Evolutionary conservation across 1,284 basidiomycete genomes (phyloP), one percentile per base, ranked within the genome.

Genomic region (Ceratobasidium sp.): DNA sequence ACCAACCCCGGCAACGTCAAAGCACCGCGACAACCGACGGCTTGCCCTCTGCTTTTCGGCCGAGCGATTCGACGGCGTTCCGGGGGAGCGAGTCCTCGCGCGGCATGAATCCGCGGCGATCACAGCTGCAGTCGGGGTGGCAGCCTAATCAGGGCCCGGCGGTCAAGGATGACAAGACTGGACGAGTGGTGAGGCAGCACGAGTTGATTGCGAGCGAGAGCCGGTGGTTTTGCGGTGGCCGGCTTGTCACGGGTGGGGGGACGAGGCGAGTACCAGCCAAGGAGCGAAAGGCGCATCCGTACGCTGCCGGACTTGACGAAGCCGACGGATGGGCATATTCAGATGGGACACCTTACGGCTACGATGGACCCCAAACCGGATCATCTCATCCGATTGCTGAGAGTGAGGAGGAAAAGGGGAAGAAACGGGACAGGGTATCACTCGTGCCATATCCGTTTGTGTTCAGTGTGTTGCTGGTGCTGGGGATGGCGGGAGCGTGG

Each of bases 401-500:
- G 16, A 27, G 29, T 6, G 41, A 49, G 27, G 34, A 59, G 27
- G 41, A n/a, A 1, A 54, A 59, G 13, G 14, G 54, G 56, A 49
- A 37, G 8, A 71, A 71, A 22, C 54, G 68, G 19, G 27, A 19
- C 31, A 2, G 68, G 46, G 16, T 71, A 19, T 31, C 56, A 27
- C 41, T 71, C 19, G 43, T 71, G 27, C 68, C 68, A 5, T 71
- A 71, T 34, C 68, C 68, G 43, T 71, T 71, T 61, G 68, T 71
- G 43, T 71, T 71, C 24, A 71, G 68, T n/a, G 54, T 95, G 65
- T 80, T 83, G 4, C 74, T 96, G 22, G 82, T 92, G 53, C 81
- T 94, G 58, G 86, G 86, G 16, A 85, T 97, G 75, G 83, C 90
- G 1, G 93, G 90, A 0, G 82, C 90, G 8, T 98, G 92, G 92